Evolutionary conservation across 805 yeast genomes (phyloP), one percentile per base, ranked within the genome.

Genomic region (Spencermartinsiella europaea): DNA sequence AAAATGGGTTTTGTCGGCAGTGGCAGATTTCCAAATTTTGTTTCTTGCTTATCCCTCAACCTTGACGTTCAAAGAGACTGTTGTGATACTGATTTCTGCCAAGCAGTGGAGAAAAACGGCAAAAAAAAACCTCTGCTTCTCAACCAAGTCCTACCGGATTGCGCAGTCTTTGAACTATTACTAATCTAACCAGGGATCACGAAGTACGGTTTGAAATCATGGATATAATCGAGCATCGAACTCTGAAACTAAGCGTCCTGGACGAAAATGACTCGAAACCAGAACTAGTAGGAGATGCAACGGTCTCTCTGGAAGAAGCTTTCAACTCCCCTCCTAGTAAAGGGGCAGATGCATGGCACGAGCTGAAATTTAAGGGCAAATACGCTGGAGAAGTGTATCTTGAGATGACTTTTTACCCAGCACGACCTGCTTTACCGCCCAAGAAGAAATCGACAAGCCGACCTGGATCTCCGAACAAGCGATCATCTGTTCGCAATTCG

Each of bases 341-440:
- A 52, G 96, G 96, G 2, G 81, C 76, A 58, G 97, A 93, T 63
- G 73, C 74, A 22, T 91, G 98, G 98, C 85, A 83, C 59, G 79
- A 78, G 25, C 68, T 93, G 47, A 68, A 72, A 36, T 78, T 78
- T 59, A 81, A 80, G 39, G 81, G 79, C 17, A 79, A 81, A 56
- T 79, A 83, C 46, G 96, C 96, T 1, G 99, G 99, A 1, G 85
- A 79, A 63, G 79, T 93, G 1, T 91, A 81, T 64, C 67, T 93
- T 46, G 98, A 93, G 59, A 82, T 93, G 84, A 88, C 97, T 0
- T 93, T 87, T 60, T 87, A 86, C 60, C 93, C 96, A 1, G 61
- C 71, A 1, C 60, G 51, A 39, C 53, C 59, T 21, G 44, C 42
- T 19, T 43, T 54, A 17, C 57, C 59, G 16, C 51, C 55, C 4